Base-by-base conservation (phyloP, 345 rosid species). In the Geranium brycei region DNA sequence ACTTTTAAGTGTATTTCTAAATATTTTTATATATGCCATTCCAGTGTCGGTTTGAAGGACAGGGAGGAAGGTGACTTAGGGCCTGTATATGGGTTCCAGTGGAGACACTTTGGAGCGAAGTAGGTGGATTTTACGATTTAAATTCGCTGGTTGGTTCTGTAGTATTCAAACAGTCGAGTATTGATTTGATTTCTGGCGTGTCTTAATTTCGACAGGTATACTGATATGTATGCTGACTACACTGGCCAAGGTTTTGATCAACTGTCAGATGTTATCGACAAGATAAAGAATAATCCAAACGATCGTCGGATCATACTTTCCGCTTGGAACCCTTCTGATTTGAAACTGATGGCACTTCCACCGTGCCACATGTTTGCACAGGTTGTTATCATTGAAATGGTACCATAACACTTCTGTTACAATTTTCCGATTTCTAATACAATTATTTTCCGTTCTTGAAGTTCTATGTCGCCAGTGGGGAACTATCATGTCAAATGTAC, bases 41-140 rank as follows among this genome's bases (percentile, higher is more conserved):
- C 57, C 62, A 91, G 97, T 70, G 58, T 88, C 69, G 99, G 93
- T 62, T 66, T 95, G 74, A 80, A 70, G 61, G 95, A 82, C 57
- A 82, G 96, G 68, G 96, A 88, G 74, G 97, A 84, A 72, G 97
- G 96, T 71, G 97, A 95, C 80, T 77, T 95, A 38, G 99, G 99
- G 66, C 95, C 97, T 17, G 80, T 95, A 12, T 95, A 88, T 75
- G 97, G 99, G 62, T 95, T 95, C 76, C 99, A 95, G 74, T 95
- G 99, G 99, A 88, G 99, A 65, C 97, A 91, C 75, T 95, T 91
- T 82, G 99, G 97, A 64, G 97, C 99, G 47, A 84, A 88, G 97
- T 95, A 68, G 47, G 74, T 79, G 61, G 53, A 31, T 69, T 59
- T 62, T 53, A 60, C 41, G 60, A 64, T 60, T 73, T 58, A 58